Base-by-base conservation (phyloP, 768 basidiomycete species). In the Boletus rubescentipes region DNA sequence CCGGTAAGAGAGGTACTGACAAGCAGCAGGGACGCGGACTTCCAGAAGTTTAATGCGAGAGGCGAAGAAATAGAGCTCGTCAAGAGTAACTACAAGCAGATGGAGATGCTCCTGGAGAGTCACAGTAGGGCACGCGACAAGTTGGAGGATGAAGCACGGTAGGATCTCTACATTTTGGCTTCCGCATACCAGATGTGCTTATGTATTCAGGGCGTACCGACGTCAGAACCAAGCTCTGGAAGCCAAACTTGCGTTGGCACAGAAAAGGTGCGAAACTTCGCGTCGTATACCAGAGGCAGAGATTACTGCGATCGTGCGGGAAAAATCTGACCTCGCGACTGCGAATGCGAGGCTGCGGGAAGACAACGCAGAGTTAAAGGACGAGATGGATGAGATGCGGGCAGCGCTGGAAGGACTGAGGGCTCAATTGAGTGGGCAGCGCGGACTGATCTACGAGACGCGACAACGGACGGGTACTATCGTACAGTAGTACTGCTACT, bases 381-480 rank as follows among this genome's bases (percentile, higher is more conserved):
- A 84, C 21, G 81, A 83, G 57, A 68, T 81, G 37, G 82, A 90
- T 56, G 87, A 89, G 61, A 67, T 91, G 69, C 78, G 77, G 53
- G 85, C 82, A 21, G 89, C 87, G 78, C 75, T 91, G 11, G 87
- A 91, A 61, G 62, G 83, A 20, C 67, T 90, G 61, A 86, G 80
- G 59, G 79, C 75, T 44, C 80, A 84, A 60, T 69, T 79, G 44
- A 79, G 73, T 49, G 82, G 82, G 9, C 70, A 72, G 43, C 72
- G 65, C 5, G 75, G 75, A 4, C 60, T 78, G 38, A 58, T 82
- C 20, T 77, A 77, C 46, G 79, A 81, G 49, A 75, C 79, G 5
- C 74, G 78, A 48, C 68, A 74, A 37, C 79, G 79, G 60, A 69
- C 79, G 16, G 46, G 53, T 26, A 53, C 61, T 32, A 36, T 23